Base-by-base conservation (phyloP, 257 asterid genomes). In the Plantago major region DNA sequence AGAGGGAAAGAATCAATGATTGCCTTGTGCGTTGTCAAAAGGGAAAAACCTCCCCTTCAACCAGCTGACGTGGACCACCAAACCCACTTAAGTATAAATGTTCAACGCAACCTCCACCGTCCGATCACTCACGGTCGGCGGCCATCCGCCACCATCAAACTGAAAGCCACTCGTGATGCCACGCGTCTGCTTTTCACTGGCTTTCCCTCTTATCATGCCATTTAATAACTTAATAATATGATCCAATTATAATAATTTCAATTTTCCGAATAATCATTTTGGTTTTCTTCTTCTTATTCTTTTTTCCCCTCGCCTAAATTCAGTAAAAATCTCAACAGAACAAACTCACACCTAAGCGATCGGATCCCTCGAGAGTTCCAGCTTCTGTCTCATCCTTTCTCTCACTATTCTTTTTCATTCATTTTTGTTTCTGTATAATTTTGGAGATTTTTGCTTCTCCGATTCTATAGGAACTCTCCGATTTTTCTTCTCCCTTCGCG, bases 41-140 rank as follows among this genome's bases (percentile, higher is more conserved):
- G 40, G 40, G 1, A 33, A 33, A 33, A 33, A 33, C 40, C 40
- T 33, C 40, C 40, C 40, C 3, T 13, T 46, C 9, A 11, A 11
- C 16, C 7, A 37, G 74, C 67, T 60, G 74, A 71, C 76, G 73
- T 78, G 76, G 76, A 43, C 82, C 78, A 71, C 73, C 71, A 11
- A 71, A 68, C 58, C 74, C 69, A 74, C 73, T 59, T n/a, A 58
- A 58, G 40, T n/a, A 26, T 17, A 45, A 19, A 46, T 66, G 5
- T 62, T 38, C 51, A 67, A 71, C 54, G 11, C 66, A 63, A 57
- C 55, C 70, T 52, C 71, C 68, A 64, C 79, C 82, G 82, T 78
- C 73, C 60, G 80, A 77, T 78, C 70, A 9, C 9, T 54, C n/a
- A 60, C 37, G 59, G 72, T 73, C 79, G 87, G 87, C 80, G 74